phyloP scores from a whole-genome alignment of 805 yeast species.

The Hanseniaspora vineae region DNA sequence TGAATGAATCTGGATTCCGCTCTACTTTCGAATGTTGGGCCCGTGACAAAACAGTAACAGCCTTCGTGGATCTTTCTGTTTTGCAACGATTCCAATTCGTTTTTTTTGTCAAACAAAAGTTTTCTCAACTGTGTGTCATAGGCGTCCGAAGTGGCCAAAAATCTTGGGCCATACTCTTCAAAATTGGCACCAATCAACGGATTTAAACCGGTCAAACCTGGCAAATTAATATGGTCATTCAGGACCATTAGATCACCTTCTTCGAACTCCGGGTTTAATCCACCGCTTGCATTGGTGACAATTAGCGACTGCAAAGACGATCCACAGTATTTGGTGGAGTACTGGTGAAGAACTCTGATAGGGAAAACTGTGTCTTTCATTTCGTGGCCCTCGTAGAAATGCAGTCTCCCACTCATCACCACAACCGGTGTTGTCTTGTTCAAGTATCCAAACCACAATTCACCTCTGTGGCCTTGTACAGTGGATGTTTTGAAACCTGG shows the following conservation, averaged over 20 bases:
- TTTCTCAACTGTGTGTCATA: constrained; percentile 65
- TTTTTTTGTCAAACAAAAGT: constrained; percentile 42
- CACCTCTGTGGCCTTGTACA: constrained; percentile 84
- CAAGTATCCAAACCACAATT: constrained; percentile 64
- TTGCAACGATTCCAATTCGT: constrained; percentile 21
- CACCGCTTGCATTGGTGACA: constrained; percentile 97
- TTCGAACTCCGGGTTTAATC: constrained; percentile 47
- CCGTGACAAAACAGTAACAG: constrained; percentile 70
- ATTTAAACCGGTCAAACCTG: constrained; percentile 82
- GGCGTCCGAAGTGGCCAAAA: constrained; percentile 80
- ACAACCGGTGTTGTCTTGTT: constrained; percentile 59
- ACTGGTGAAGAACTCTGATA: constrained; percentile 51
- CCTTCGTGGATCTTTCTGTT: constrained; percentile 72
- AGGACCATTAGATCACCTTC: constrained; percentile 91
- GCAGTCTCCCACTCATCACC: constrained; percentile 90
- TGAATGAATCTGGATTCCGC: constrained; percentile 78
- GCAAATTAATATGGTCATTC: constrained; percentile 78
- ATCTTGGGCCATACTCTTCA: constrained; percentile 71
- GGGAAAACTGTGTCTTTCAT: constrained; percentile 78
- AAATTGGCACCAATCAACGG: constrained; percentile 83
- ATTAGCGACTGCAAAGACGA: constrained; percentile 32
- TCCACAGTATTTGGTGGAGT: constrained; percentile 34
- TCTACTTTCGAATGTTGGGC: constrained; percentile 88
- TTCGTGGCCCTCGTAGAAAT: constrained; percentile 85
- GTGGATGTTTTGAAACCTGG: constrained; percentile 78